Conservation (phyloP, 2,329 filamentous ascomycete species). For the Epichloe aotearoae region DNA sequence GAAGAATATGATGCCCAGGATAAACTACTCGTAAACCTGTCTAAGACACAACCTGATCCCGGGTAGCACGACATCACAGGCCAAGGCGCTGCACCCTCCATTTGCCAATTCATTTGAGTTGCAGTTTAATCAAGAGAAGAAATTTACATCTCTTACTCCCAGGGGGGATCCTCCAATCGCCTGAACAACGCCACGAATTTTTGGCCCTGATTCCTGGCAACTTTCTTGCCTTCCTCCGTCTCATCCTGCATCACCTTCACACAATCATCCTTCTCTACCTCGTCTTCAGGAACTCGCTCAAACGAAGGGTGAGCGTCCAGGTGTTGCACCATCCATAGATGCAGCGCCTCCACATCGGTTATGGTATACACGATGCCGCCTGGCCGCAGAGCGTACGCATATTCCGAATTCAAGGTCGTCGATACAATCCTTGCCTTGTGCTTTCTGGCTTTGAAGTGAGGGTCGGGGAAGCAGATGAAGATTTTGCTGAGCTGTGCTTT, state of each 20-base stretch:
- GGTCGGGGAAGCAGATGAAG: slow-evolving; percentile 97
- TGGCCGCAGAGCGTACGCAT: slow-evolving; percentile 72
- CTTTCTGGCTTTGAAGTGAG: slow-evolving; percentile 94
- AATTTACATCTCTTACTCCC: slow-evolving; percentile 31
- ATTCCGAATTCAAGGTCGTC: slow-evolving; percentile 77
- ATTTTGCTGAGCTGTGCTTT: slow-evolving; percentile 74
- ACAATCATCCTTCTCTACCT: slow-evolving; percentile 55
- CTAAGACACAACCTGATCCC: neutral
- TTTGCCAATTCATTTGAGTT: neutral
- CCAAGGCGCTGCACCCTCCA: neutral
- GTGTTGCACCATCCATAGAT: slow-evolving; percentile 85
- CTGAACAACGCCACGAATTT: slow-evolving; percentile 88
- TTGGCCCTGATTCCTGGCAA: slow-evolving; percentile 73
- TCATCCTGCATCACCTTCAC: slow-evolving; percentile 64
- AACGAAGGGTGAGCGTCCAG: slow-evolving; percentile 69
- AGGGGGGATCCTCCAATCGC: slow-evolving; percentile 65
- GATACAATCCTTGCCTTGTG: slow-evolving; percentile 95
- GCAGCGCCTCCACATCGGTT: slow-evolving; percentile 89
- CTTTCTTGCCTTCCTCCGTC: slow-evolving; percentile 97
- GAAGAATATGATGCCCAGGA: too few species aligned
- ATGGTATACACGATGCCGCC: slow-evolving; percentile 91
- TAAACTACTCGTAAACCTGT: neutral
- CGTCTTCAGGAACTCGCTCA: slow-evolving; percentile 56
- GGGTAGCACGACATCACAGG: neutral
- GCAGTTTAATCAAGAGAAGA: neutral